Conservation (phyloP, 257 asterid genomes). For the Przewalskia tangutica region DNA sequence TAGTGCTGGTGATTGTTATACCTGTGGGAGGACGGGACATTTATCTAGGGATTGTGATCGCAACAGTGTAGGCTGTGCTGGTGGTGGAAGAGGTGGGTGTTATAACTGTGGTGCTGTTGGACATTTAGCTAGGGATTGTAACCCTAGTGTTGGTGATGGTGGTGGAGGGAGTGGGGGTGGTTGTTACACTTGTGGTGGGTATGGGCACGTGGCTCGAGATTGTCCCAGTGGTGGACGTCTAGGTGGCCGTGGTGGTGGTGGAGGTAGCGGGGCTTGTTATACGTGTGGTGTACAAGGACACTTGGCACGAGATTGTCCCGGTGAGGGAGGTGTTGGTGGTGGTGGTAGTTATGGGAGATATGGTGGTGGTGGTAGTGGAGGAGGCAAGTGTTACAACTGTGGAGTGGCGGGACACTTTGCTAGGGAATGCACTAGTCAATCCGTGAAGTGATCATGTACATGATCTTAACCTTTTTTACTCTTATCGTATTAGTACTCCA, state of each 20-base stretch:
- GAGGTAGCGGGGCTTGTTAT: conserved; percentile 37
- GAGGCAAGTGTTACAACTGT: conserved; percentile 48
- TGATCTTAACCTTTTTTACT: background rate
- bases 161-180: conserved; percentile 24
- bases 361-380: conserved; percentile 31
- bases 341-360: conserved; percentile 24
- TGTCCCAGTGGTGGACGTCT: conserved; percentile 30
- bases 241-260: conserved; percentile 19
- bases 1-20: conserved; percentile 32
- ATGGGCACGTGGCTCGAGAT: conserved; percentile 53
- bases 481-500: background rate
- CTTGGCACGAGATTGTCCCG: conserved; percentile 58
- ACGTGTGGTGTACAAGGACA: conserved; percentile 60
- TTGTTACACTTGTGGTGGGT: conserved; percentile 59
- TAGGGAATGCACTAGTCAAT: conserved; percentile 49
- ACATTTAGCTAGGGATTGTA: conserved; percentile 35
- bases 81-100: conserved; percentile 18
- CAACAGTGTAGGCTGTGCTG: conserved; percentile 1
- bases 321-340: conserved; percentile 17
- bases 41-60: conserved; percentile 37
- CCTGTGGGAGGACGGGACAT: conserved; percentile 29
- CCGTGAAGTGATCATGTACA: conserved; percentile 1
- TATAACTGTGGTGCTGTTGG: conserved; percentile 29
- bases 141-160: background rate
- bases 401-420: conserved; percentile 72